Percentiles rank a stretch among this genome's conserved stretches.
Evolutionary conservation across 2,329 filamentous ascomycete species (phyloP).

Genomic region (Aspergillus latus): DNA sequence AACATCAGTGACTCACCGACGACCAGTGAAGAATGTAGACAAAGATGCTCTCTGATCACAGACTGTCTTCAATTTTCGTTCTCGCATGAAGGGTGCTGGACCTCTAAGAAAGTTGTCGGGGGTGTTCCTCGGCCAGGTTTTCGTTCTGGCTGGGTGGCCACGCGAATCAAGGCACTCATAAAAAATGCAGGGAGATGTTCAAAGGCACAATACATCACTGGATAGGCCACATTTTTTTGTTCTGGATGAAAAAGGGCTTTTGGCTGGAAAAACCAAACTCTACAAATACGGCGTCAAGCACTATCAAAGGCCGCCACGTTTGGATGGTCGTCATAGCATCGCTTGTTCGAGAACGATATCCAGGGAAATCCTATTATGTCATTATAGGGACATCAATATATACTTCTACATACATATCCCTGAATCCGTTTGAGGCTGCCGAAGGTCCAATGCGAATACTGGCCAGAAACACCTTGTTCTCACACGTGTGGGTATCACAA

Average conservation of each 20-base stretch:
- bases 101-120: conserved; percentile 25
- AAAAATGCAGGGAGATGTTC: conserved; percentile 24
- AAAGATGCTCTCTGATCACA: conserved; percentile 23
- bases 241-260: neutral
- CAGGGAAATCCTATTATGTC: neutral
- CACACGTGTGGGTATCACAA: conserved; percentile 12
- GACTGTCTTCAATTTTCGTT: conserved; percentile 31
- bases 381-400: neutral
- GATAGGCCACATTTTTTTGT: conserved; percentile 11
- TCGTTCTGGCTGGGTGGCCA: conserved; percentile 28
- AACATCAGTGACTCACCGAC: neutral
- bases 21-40: conserved; percentile 22
- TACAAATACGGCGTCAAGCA: neutral
- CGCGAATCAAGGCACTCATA: conserved; percentile 25
- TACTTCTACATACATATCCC: neutral
- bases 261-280: neutral
- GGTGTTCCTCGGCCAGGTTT: conserved; percentile 17
- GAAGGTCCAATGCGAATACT: neutral
- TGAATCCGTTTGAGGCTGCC: too few species aligned
- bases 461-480: neutral
- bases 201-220: conserved; percentile 25
- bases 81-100: conserved; percentile 16
- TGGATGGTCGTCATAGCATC: neutral
- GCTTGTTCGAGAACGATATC: neutral
- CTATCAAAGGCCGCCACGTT: neutral